Conservation (phyloP, 1,284 basidiomycete genomes). For the Ganoderma sinense region DNA sequence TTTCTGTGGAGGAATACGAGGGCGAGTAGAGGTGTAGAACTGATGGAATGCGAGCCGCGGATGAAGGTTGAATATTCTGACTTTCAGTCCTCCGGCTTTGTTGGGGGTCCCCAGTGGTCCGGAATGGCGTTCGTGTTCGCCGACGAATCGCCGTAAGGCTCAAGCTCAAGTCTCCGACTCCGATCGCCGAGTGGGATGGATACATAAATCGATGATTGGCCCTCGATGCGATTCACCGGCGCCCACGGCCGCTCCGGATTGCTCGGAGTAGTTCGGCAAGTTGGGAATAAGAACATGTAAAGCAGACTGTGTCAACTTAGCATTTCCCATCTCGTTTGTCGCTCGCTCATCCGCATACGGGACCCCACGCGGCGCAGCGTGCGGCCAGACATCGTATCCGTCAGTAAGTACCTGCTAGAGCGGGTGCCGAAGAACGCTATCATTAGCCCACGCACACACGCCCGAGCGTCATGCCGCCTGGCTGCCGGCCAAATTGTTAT, state of each 20-base stretch:
- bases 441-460: constrained; percentile 2
- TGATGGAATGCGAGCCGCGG: no score
- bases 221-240: no score
- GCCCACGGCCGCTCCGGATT: background rate
- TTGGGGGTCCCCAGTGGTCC: no score
- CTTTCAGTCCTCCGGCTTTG: no score
- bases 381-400: background rate
- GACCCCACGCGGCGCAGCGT: background rate
- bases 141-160: no score
- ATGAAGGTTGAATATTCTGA: no score
- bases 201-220: no score
- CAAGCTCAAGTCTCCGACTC: no score
- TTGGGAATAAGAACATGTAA: background rate
- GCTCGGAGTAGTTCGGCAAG: constrained; percentile 5
- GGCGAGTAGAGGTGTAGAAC: no score
- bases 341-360: background rate
- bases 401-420: background rate
- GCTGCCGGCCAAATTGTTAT: background rate
- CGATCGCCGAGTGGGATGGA: no score
- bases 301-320: background rate
- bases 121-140: no score
- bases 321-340: background rate
- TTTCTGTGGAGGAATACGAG: no score
- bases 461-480: background rate
- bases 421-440: background rate